Base-by-base conservation (phyloP, 371 early-diverging fungal genomes). In the Saksenaea oblongispora region DNA sequence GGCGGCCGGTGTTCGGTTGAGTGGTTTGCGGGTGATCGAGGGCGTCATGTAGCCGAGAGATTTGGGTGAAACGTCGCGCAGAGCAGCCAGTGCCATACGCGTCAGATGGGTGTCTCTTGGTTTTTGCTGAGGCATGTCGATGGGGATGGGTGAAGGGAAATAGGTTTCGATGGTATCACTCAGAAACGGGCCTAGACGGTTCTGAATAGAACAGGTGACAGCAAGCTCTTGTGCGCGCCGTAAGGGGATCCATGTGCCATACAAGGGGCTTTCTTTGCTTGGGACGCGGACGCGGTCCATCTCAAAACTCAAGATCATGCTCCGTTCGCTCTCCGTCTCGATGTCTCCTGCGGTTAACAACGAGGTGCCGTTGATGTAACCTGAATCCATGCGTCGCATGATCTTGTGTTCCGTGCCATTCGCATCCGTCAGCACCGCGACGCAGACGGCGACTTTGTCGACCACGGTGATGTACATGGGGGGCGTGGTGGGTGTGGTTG, bases 161-260 rank as follows among this genome's bases (percentile, higher is more conserved):
- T 87, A 89, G 0, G 76, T 70, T 56, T 89, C 88, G 7, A 93
- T 83, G 11, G 86, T 82, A 39, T 93, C 93, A 59, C 88, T 84
- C 53, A 95, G 72, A 65, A 95, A 94, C 11, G 88, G 87, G 0
- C 88, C 89, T 9, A 94, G 70, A 34, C 87, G 86, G 66, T 89
- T 84, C 59, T 93, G 91, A 22, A 94, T 75, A 5, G 93, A 91
- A 62, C 93, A 91, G 0, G 92, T 94, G 1, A 91, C 85, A 0
- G 95, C 93, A 42, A 96, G 73, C 8, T 91, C 94, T 24, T 92
- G 88, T 0, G 94, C 96, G 13, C 96, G 89, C 0, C 87, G 79
- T 22, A 96, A 74, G 2, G 96, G 96, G 54, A 96, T 91, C 96
- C 96, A 96, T 0, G 95, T 95, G 26, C 96, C 96, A 61, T 87